Evolutionary conservation across 169 alveolate species (phyloP).

Genomic region (Plasmodium inui): DNA sequence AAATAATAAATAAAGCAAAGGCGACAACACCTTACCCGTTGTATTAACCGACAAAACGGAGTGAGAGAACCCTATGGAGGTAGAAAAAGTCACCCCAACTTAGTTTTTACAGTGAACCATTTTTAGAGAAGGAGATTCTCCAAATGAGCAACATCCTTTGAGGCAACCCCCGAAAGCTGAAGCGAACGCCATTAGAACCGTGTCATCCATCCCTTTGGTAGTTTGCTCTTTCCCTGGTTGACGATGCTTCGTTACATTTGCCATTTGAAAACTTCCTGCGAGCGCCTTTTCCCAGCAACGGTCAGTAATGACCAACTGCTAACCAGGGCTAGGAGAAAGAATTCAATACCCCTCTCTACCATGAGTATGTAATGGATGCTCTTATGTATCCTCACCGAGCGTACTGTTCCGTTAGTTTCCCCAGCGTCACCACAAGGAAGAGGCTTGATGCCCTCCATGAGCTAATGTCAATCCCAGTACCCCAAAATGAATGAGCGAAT

Average conservation of each 20-base stretch:
- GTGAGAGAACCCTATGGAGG: not conserved
- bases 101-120: not conserved
- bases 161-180: not conserved
- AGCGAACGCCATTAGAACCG: not conserved
- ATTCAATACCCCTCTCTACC: not conserved
- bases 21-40: not conserved
- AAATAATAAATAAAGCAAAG: not conserved
- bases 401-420: not conserved
- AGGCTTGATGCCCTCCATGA: not conserved
- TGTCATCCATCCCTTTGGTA: not conserved
- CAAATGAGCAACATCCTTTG: not conserved
- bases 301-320: not conserved
- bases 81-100: not conserved
- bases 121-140: not conserved
- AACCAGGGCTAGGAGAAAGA: not conserved
- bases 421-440: not conserved
- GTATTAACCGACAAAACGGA: not conserved
- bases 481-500: conserved; percentile 47
- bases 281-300: not conserved
- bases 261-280: not conserved
- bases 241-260: not conserved
- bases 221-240: not conserved
- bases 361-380: not conserved
- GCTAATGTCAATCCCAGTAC: not conserved
- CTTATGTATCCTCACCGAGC: not conserved